phyloP scores from a whole-genome alignment of 257 asterid species.

The Rubia yunnanensis region DNA sequence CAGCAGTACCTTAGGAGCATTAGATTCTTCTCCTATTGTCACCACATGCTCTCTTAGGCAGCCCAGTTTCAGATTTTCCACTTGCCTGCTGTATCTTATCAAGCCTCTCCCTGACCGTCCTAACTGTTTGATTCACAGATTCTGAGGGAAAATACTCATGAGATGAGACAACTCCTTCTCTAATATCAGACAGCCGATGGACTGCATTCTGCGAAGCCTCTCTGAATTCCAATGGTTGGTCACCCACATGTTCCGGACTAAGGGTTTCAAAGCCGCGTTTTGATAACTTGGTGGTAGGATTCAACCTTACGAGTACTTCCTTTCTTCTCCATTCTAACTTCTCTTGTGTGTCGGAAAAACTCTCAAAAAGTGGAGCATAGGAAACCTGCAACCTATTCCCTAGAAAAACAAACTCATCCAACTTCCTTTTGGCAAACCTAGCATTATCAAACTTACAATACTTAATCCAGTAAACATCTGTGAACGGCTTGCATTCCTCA shows the following conservation, averaged over 20 bases:
- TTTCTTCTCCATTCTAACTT: constrained; percentile 78
- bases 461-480: constrained; percentile 88
- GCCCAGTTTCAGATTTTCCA: constrained; percentile 27
- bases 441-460: constrained; percentile 63
- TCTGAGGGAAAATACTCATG: constrained; percentile 69
- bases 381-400: constrained; percentile 66
- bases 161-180: constrained; percentile 25
- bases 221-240: constrained; percentile 17
- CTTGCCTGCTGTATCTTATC: constrained; percentile 59
- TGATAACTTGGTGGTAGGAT: constrained; percentile 38
- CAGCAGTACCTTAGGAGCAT: not conserved
- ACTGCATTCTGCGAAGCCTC: not conserved
- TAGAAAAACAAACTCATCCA: constrained; percentile 63
- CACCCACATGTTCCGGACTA: constrained; percentile 5
- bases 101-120: constrained; percentile 68
- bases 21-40: constrained; percentile 77
- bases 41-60: constrained; percentile 51
- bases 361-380: constrained; percentile 68
- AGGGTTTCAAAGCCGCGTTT: constrained; percentile 30
- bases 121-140: constrained; percentile 82
- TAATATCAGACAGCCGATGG: constrained; percentile 16
- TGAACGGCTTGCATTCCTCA: constrained; percentile 71
- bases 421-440: constrained; percentile 83
- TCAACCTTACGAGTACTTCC: constrained; percentile 62
- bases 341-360: constrained; percentile 56